Percentiles rank a stretch among this genome's conserved stretches.
Evolutionary conservation across 176 grass and related monocot genomes (phyloP).

Genomic region (Alopecurus myosuroides): DNA sequence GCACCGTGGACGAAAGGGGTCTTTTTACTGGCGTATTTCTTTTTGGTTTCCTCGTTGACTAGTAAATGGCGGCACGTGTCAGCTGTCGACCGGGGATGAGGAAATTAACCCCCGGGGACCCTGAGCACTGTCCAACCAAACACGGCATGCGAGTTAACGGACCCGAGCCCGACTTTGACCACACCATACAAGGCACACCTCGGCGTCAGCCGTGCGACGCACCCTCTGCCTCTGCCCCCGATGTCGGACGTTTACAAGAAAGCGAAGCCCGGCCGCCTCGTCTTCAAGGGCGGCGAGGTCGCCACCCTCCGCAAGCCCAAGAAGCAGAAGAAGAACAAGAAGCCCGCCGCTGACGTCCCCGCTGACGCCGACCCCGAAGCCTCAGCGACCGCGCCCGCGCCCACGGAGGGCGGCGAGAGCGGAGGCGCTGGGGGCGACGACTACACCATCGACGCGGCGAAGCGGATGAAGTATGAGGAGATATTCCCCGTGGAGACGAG

Average conservation of each 20-base stretch:
- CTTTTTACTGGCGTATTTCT: too few relatives aligned
- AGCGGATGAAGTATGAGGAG: conserved; percentile 98
- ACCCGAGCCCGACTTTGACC: neutral
- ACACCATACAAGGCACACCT: neutral
- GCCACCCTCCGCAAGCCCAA: conserved; percentile 75
- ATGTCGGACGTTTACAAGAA: conserved; percentile 92
- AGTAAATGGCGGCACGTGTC: too few relatives aligned
- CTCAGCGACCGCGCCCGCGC: neutral
- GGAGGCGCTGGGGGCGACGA: conserved; percentile 38
- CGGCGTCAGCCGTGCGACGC: neutral
- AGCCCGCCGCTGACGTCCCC: conserved; percentile 35
- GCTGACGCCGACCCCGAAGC: conserved; percentile 17
- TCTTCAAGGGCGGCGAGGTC: conserved; percentile 97
- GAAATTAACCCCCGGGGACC: too few relatives aligned
- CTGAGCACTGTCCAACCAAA: too few relatives aligned
- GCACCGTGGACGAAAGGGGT: too few relatives aligned
- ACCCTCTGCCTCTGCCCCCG: neutral
- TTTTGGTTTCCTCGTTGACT: too few relatives aligned
- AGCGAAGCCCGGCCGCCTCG: conserved; percentile 75
- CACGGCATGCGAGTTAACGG: too few relatives aligned
- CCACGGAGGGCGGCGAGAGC: conserved; percentile 14
- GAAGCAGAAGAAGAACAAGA: conserved; percentile 79
- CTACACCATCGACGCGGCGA: conserved; percentile 97
- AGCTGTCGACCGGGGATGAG: too few relatives aligned
- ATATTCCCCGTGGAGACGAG: conserved; percentile 87